Evolutionary conservation across 768 basidiomycete genomes (phyloP).

Genomic region (Boletellus emodensis): DNA sequence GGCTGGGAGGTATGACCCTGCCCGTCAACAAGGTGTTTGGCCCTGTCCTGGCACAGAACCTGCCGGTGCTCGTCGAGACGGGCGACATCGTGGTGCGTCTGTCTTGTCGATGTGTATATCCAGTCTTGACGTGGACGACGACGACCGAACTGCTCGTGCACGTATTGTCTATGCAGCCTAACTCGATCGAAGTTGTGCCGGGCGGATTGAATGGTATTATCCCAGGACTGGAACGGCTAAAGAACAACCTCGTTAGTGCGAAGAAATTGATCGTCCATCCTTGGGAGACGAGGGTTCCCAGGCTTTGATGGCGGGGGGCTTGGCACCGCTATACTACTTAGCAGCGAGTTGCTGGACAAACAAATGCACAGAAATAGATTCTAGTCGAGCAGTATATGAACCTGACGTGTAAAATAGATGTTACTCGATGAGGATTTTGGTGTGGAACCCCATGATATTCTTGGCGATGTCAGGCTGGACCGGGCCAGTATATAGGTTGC

Average conservation of each 20-base stretch:
- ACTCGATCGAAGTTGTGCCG: slow-evolving; percentile 28
- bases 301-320: not conserved
- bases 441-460: too few species aligned
- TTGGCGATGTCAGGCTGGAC: too few species aligned
- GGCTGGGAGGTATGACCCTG: slow-evolving; percentile 8
- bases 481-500: too few species aligned
- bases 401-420: too few species aligned
- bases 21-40: slow-evolving; percentile 13
- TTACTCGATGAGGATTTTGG: too few species aligned
- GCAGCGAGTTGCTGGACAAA: not conserved
- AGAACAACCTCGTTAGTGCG: slow-evolving; percentile 36
- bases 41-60: slow-evolving; percentile 6
- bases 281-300: slow-evolving; percentile 24
- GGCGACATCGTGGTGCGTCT: slow-evolving; percentile 17
- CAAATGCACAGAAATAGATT: too few species aligned
- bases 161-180: slow-evolving; percentile 8
- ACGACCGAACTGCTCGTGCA: not conserved
- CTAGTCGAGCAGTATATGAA: too few species aligned
- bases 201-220: slow-evolving; percentile 36
- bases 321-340: too few species aligned
- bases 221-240: slow-evolving; percentile 32
- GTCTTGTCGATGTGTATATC: too few species aligned
- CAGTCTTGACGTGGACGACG: too few species aligned
- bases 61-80: slow-evolving; percentile 8
- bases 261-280: slow-evolving; percentile 27